Evolutionary conservation across 2,329 filamentous ascomycete species (phyloP).

Genomic region (Monilinia polystroma): DNA sequence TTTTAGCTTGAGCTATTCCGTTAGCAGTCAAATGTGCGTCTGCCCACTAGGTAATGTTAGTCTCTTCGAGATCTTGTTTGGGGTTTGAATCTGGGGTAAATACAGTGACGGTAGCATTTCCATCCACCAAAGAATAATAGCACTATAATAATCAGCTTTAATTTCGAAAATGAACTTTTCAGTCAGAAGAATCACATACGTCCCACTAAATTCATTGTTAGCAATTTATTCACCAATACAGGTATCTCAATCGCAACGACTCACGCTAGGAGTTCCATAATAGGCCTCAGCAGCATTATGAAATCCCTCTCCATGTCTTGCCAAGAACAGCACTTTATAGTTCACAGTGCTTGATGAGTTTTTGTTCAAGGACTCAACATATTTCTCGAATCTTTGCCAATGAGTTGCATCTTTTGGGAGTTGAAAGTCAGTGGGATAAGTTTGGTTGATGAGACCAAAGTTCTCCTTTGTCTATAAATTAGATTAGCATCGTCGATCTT

Average conservation of each 20-base stretch:
- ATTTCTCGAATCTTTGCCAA: constrained; percentile 64
- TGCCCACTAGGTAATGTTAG: constrained; percentile 48
- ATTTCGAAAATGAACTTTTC: background rate
- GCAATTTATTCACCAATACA: background rate
- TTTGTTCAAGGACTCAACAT: constrained; percentile 56
- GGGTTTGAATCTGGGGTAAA: background rate
- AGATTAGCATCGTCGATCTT: background rate
- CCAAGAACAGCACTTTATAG: constrained; percentile 66
- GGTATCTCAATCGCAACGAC: background rate
- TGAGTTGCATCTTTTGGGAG: constrained; percentile 50
- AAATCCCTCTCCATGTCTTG: constrained; percentile 30
- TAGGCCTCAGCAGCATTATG: constrained; percentile 54
- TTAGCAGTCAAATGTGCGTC: constrained; percentile 60
- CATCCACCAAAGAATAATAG: constrained; percentile 64
- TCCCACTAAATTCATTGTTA: constrained; percentile 52
- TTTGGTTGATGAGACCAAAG: constrained; percentile 64
- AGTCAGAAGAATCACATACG: constrained; percentile 44
- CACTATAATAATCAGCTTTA: constrained; percentile 44
- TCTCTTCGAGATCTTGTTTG: fast-evolving
- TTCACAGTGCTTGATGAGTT: constrained; percentile 46
- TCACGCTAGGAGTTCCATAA: constrained; percentile 60
- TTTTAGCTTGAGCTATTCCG: constrained; percentile 57
- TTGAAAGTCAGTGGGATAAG: constrained; percentile 55
- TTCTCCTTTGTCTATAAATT: constrained; percentile 56
- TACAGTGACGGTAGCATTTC: constrained; percentile 55